phyloP scores from a whole-genome alignment of 1,284 basidiomycete species.

The Inonotus obliquus region DNA sequence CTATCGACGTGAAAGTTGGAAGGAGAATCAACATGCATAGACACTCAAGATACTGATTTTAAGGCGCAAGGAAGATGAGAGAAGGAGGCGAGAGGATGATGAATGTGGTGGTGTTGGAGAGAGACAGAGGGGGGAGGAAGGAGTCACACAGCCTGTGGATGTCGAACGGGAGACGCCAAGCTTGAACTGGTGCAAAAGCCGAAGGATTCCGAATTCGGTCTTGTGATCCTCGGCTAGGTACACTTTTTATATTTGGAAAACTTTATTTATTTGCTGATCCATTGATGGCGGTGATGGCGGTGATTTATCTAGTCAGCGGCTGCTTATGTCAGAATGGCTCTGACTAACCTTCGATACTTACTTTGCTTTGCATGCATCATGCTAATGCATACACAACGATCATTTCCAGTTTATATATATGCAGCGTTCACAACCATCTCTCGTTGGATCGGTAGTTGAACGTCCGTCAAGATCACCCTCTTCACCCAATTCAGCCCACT shows the following conservation, averaged over 20 bases:
- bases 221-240: neutral
- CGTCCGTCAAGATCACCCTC: slow-evolving; percentile 36
- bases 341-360: too few relatives aligned
- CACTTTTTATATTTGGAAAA: too few relatives aligned
- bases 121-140: too few relatives aligned
- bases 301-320: too few relatives aligned
- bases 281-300: too few relatives aligned
- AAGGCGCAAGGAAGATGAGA: neutral
- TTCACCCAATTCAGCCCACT: slow-evolving; percentile 25
- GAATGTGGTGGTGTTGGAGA: too few relatives aligned
- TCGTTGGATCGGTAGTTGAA: slow-evolving; percentile 59
- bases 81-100: too few relatives aligned
- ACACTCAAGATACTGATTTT: neutral
- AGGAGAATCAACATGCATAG: slow-evolving; percentile 10
- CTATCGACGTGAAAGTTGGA: slow-evolving; percentile 5
- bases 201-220: neutral
- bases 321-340: too few relatives aligned
- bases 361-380: neutral
- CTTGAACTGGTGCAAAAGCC: neutral
- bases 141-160: too few relatives aligned
- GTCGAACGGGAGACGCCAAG: neutral
- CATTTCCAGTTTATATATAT: slow-evolving; percentile 4
- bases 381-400: neutral
- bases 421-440: slow-evolving; percentile 19
- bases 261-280: too few relatives aligned